phyloP scores from a whole-genome alignment of 768 basidiomycete species.

The Mycena leptocephala region DNA sequence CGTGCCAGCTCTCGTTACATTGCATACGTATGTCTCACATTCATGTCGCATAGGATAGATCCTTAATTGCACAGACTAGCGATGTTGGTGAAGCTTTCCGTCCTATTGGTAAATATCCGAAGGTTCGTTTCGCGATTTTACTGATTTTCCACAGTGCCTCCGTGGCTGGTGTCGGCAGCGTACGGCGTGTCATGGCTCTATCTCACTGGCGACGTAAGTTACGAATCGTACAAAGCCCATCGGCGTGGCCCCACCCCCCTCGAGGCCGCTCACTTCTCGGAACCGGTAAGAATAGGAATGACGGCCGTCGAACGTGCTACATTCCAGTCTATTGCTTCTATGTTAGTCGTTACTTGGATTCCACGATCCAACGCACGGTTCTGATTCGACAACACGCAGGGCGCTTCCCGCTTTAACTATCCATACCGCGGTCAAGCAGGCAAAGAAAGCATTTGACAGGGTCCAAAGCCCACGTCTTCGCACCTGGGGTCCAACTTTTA shows the following conservation, averaged over 20 bases:
- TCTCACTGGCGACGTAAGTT: constrained; percentile 83
- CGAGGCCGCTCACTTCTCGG: constrained; percentile 80
- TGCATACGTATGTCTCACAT: constrained; percentile 73
- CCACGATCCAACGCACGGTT: neutral
- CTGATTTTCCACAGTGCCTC: too few species aligned
- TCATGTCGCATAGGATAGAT: neutral
- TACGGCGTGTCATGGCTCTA: constrained; percentile 91
- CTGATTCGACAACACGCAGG: constrained; percentile 61
- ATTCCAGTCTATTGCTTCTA: constrained; percentile 88
- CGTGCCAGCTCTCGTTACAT: constrained; percentile 81
- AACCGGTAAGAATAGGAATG: constrained; percentile 77
- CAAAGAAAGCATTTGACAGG: constrained; percentile 77
- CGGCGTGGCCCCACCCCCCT: constrained; percentile 75
- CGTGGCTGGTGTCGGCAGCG: constrained; percentile 80
- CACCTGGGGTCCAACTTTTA: constrained; percentile 83
- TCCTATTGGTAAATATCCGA: too few species aligned
- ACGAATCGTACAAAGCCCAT: constrained; percentile 87
- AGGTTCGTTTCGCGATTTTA: too few species aligned
- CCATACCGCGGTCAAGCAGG: constrained; percentile 84
- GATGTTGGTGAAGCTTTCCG: constrained; percentile 90
- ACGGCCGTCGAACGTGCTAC: constrained; percentile 83
- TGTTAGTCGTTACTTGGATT: constrained; percentile 62
- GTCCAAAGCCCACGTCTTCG: constrained; percentile 72
- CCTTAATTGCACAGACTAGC: constrained; percentile 68
- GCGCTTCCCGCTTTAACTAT: constrained; percentile 90